These are phyloP conservation scores for Mangifera indica DNA, from an alignment of 345 rosid species.

Conservation along the genomic window DNA sequence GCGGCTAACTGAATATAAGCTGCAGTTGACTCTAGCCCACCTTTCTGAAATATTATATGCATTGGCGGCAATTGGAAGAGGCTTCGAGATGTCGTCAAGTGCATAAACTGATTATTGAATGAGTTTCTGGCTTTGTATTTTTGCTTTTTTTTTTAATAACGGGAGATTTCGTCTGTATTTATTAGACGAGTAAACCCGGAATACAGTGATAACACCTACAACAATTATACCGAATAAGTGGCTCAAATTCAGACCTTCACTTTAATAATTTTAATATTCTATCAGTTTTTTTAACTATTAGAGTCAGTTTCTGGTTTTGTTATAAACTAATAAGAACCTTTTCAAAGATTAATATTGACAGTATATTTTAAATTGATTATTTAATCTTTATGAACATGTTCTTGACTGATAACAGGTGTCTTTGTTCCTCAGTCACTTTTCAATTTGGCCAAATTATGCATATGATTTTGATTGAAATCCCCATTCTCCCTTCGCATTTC, in stretches of 20 bases:
- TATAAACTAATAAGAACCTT: background rate
- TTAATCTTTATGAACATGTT: conserved; percentile 12
- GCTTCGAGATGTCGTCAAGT: background rate
- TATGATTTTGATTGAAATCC: conserved; percentile 30
- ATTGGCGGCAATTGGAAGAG: background rate
- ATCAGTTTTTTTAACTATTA: no score
- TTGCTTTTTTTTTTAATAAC: no score
- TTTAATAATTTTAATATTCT: no score
- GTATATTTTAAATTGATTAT: background rate
- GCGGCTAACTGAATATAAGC: background rate
- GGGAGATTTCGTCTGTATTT: no score
- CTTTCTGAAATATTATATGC: conserved; percentile 22
- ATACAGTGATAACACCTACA: no score
- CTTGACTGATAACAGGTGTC: conserved; percentile 27
- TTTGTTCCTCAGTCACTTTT: conserved; percentile 16
- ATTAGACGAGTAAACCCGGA: no score
- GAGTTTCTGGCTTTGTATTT: background rate
- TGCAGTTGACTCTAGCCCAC: conserved; percentile 24
- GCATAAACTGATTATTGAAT: conserved; percentile 2
- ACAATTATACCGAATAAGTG: no score
- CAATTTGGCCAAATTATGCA: conserved; percentile 13
- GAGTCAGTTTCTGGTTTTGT: no score
- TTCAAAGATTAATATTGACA: background rate
- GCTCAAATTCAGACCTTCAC: no score
- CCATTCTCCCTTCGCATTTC: conserved; percentile 13